Evolutionary conservation across 1,139 yeast genomes (phyloP).

Genomic region (Hyphopichia khmerensis): DNA sequence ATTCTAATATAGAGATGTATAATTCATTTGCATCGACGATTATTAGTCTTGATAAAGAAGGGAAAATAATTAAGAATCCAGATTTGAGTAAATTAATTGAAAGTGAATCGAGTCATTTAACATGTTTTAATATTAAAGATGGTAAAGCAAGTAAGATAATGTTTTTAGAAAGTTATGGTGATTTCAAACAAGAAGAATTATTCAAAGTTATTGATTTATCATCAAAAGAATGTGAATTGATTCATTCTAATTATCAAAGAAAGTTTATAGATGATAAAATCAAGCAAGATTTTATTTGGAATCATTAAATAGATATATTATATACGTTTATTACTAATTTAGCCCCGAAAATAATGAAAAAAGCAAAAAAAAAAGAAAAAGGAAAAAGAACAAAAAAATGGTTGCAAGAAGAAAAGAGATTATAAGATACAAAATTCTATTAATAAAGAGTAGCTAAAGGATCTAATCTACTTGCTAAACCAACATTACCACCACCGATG

Average conservation of each 20-base stretch:
- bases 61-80: constrained; percentile 44
- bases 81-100: constrained; percentile 33
- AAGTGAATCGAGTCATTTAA: constrained; percentile 62
- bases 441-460: constrained; percentile 50
- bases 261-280: constrained; percentile 48
- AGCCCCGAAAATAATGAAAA: not conserved
- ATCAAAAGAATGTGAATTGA: constrained; percentile 41
- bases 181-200: constrained; percentile 57
- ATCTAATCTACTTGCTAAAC: constrained; percentile 28
- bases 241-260: constrained; percentile 49
- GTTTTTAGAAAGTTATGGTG: constrained; percentile 70
- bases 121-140: constrained; percentile 59
- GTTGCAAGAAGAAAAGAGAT: not conserved
- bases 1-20: constrained; percentile 72
- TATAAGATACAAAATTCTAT: not conserved
- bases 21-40: constrained; percentile 60
- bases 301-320: constrained; percentile 7
- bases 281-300: constrained; percentile 59
- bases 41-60: constrained; percentile 32
- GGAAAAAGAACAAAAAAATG: not conserved
- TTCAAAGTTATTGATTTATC: constrained; percentile 48
- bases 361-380: not conserved
- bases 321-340: too few relatives aligned
- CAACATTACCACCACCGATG: constrained; percentile 14
- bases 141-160: constrained; percentile 55